Conservation (phyloP, 495 filamentous ascomycete genomes). For the Talaromyces wortmannii region DNA sequence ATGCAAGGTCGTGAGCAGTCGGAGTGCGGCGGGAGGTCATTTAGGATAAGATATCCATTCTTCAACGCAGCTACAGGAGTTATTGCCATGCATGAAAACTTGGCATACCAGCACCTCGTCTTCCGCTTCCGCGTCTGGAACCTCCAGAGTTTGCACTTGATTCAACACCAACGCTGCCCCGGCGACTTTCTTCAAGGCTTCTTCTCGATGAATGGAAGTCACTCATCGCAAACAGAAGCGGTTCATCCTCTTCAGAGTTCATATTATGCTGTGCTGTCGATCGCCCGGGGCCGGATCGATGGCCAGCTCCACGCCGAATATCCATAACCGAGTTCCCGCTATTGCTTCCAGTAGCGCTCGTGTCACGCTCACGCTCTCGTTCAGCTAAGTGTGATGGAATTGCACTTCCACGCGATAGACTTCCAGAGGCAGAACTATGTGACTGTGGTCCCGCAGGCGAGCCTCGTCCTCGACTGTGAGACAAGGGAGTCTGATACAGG, state of each 20-base stretch:
- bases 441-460: conserved; percentile 33
- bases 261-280: conserved; percentile 23
- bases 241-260: conserved; percentile 63
- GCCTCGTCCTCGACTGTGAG: conserved; percentile 31
- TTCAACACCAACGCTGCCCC: conserved; percentile 32
- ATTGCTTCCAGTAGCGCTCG: conserved; percentile 45
- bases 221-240: conserved; percentile 81
- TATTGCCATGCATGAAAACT: conserved; percentile 25
- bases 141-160: conserved; percentile 18
- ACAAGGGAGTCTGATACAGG: conserved; percentile 34
- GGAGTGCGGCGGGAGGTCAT: background rate
- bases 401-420: conserved; percentile 29
- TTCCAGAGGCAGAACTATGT: conserved; percentile 36
- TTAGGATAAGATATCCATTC: too few species aligned
- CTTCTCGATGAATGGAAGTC: conserved; percentile 66
- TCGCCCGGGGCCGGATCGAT: conserved; percentile 26
- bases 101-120: conserved; percentile 28
- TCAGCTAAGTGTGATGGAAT: conserved; percentile 27
- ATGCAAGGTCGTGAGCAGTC: background rate
- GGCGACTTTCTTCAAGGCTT: conserved; percentile 65
- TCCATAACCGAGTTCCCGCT: conserved; percentile 35
- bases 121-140: conserved; percentile 33
- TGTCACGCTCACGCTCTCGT: conserved; percentile 37
- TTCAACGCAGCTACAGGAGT: background rate
- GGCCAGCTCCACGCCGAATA: conserved; percentile 24